Conservation (phyloP, 164 flowering plant species). For the Paratinospora sagittata region DNA sequence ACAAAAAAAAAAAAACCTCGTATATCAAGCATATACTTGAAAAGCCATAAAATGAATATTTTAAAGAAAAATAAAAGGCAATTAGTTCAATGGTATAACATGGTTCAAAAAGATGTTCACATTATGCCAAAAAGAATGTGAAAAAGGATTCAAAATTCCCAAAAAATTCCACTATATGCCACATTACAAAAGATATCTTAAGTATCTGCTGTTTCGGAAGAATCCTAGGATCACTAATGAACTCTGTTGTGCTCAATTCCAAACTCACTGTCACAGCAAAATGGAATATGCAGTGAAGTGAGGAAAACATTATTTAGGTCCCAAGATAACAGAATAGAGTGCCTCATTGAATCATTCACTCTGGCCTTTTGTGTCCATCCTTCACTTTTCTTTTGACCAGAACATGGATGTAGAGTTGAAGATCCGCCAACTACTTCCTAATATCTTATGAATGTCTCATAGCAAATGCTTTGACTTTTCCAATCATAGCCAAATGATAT, state of each 20-base stretch:
- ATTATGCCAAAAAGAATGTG: not conserved
- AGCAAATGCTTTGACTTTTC: not conserved
- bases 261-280: not conserved
- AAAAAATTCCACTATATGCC: not conserved
- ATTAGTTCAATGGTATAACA: not conserved
- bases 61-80: not conserved
- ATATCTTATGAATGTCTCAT: too few species aligned
- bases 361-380: not conserved
- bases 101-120: not conserved
- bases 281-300: not conserved
- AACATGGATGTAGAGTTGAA: not conserved
- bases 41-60: not conserved
- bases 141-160: not conserved
- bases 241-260: not conserved
- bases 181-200: not conserved
- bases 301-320: not conserved
- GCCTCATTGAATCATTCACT: not conserved
- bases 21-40: too few species aligned
- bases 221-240: not conserved
- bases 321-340: not conserved
- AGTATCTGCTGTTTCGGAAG: not conserved
- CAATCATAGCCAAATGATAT: not conserved
- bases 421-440: not conserved
- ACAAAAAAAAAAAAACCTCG: not conserved
- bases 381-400: not conserved